These are phyloP conservation scores for Tetrapisispora phaffii DNA, from an alignment of 805 yeast species.

Conservation along the genomic window DNA sequence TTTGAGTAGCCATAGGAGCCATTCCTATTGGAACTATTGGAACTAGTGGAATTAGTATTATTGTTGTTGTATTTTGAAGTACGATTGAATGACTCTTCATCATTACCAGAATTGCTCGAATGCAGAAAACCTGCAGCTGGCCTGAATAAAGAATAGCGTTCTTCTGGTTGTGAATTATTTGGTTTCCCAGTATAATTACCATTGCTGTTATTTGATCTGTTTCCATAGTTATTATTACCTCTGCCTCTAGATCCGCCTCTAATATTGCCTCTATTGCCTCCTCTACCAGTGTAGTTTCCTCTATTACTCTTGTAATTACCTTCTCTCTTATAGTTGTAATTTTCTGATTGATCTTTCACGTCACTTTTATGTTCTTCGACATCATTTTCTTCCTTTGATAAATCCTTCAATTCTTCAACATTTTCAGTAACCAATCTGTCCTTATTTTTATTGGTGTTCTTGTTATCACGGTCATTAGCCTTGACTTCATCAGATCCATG, in stretches of 20 bases:
- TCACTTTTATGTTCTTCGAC: background rate
- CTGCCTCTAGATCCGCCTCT: slow-evolving; percentile 3
- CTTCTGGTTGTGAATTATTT: slow-evolving; percentile 4
- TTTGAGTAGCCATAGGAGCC: background rate
- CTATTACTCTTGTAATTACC: slow-evolving; percentile 1
- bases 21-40: background rate
- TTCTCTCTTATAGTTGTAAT: background rate
- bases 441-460: background rate
- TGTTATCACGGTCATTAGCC: background rate
- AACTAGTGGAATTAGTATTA: slow-evolving; percentile 12
- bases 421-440: background rate
- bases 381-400: background rate
- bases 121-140: slow-evolving; percentile 28
- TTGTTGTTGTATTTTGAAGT: slow-evolving; percentile 7
- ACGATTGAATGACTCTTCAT: slow-evolving; percentile 5
- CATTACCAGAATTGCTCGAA: background rate
- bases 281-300: slow-evolving; percentile 5
- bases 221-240: background rate
- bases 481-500: background rate
- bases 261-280: slow-evolving; percentile 6
- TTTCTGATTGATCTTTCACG: background rate
- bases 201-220: background rate
- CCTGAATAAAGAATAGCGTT: slow-evolving; percentile 22
- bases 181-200: background rate
- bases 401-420: background rate